These are phyloP conservation scores for Verticillium nonalfalfae DNA, from an alignment of 2,329 filamentous ascomycete genomes.

Conservation along the genomic window DNA sequence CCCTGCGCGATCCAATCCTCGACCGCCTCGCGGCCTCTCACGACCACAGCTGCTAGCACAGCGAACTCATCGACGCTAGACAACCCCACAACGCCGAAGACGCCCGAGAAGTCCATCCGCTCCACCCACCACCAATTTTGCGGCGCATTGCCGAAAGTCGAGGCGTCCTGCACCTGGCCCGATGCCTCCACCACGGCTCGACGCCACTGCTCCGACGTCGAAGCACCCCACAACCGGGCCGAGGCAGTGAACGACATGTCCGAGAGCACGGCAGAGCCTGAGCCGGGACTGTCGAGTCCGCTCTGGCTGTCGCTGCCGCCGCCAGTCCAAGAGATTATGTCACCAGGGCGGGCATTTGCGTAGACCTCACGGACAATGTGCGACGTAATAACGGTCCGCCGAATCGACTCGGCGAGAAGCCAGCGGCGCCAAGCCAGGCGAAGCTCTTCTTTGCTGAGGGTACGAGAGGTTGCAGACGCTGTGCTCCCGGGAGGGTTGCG, in stretches of 20 bases:
- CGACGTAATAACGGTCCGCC: slow-evolving; percentile 9
- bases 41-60: slow-evolving; percentile 9
- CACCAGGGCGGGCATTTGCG: slow-evolving; percentile 7
- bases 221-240: slow-evolving; percentile 11
- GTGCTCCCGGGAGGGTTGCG: not conserved
- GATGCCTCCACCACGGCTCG: slow-evolving; percentile 6
- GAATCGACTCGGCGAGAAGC: slow-evolving; percentile 12
- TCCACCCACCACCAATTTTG: slow-evolving; percentile 9
- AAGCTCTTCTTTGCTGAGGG: slow-evolving; percentile 6
- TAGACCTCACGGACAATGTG: slow-evolving; percentile 12
- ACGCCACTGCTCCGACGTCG: slow-evolving; percentile 11
- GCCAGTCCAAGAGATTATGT: slow-evolving; percentile 2
- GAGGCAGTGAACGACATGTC: slow-evolving; percentile 13
- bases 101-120: slow-evolving; percentile 10
- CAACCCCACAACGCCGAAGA: slow-evolving; percentile 10
- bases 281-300: not conserved
- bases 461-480: not conserved
- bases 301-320: not conserved
- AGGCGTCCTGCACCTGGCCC: not conserved
- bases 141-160: not conserved
- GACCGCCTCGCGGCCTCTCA: slow-evolving; percentile 8
- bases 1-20: slow-evolving; percentile 11
- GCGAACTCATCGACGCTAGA: slow-evolving; percentile 11
- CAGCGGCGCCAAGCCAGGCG: slow-evolving; percentile 12
- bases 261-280: slow-evolving; percentile 1